phyloP scores from a whole-genome alignment of 805 yeast genomes.

The Alloascoidea africana region DNA sequence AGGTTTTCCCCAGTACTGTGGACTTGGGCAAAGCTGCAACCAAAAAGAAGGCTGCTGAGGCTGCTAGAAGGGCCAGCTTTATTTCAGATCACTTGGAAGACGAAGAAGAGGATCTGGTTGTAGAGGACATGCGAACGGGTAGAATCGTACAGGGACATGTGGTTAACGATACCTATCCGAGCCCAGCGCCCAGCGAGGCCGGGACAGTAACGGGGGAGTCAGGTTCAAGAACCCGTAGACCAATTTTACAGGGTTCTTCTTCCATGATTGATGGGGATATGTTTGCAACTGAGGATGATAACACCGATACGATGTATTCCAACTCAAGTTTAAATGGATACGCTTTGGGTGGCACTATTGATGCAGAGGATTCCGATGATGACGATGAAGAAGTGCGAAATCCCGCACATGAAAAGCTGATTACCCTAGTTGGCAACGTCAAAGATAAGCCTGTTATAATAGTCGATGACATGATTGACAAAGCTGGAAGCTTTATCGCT shows the following conservation, averaged over 20 bases:
- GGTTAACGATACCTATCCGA: slow-evolving; percentile 66
- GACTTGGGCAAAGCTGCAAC: slow-evolving; percentile 6
- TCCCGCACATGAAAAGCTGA: slow-evolving; percentile 55
- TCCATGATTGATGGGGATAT: slow-evolving; percentile 16
- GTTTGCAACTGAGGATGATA: slow-evolving; percentile 12
- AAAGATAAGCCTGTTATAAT: slow-evolving; percentile 84
- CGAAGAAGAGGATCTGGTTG: slow-evolving; percentile 46
- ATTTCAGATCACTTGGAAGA: slow-evolving; percentile 17
- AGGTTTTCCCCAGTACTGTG: slow-evolving; percentile 11
- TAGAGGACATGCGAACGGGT: slow-evolving; percentile 84
- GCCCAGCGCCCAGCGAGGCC: slow-evolving; percentile 17
- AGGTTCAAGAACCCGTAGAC: too few species aligned
- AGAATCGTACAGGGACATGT: slow-evolving; percentile 95
- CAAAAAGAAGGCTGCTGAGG: slow-evolving; percentile 5
- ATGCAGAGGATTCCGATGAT: slow-evolving; percentile 53
- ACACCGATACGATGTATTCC: slow-evolving; percentile 15
- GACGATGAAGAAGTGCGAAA: slow-evolving; percentile 48
- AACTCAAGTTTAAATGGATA: slow-evolving; percentile 56
- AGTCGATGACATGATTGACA: slow-evolving; percentile 94
- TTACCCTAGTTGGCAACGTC: slow-evolving; percentile 94
- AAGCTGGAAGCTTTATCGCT: slow-evolving; percentile 84
- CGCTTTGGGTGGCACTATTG: slow-evolving; percentile 71
- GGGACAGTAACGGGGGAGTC: slow-evolving; percentile 12
- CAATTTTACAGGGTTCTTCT: too few species aligned
- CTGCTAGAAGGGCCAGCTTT: slow-evolving; percentile 1